phyloP scores from a whole-genome alignment of 1,139 yeast species.

The Zygosaccharomyces pseudobailii region DNA sequence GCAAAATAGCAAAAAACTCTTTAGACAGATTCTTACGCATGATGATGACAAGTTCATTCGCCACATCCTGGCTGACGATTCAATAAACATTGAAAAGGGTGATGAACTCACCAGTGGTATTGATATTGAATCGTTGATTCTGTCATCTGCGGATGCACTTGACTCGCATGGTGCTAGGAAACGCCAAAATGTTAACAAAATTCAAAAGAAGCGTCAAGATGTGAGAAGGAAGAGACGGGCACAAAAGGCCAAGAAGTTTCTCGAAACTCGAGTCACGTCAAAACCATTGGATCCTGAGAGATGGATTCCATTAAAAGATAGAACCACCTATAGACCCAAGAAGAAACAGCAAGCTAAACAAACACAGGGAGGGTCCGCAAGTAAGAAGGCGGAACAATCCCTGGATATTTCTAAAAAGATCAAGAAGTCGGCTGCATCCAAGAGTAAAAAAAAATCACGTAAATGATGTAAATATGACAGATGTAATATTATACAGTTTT shows the following conservation, averaged over 20 bases:
- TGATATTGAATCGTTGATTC: constrained; percentile 39
- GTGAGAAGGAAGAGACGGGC: constrained; percentile 38
- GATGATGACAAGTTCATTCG: constrained; percentile 16
- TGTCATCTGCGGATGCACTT: constrained; percentile 39
- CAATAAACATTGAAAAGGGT: constrained; percentile 17
- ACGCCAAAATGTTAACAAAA: constrained; percentile 14
- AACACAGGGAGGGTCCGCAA: constrained; percentile 71
- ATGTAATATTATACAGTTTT: constrained; percentile 14
- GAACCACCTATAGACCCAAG: constrained; percentile 78
- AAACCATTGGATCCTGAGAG: constrained; percentile 61
- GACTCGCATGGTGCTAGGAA: constrained; percentile 21
- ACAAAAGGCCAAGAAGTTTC: constrained; percentile 38
- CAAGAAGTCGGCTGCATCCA: constrained; percentile 31
- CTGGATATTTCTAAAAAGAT: constrained; percentile 42
- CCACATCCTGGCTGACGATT: constrained; percentile 13
- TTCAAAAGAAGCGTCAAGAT: constrained; percentile 21
- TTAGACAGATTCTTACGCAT: constrained; percentile 13
- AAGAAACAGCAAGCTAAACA: constrained; percentile 47
- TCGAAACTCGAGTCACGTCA: constrained; percentile 40
- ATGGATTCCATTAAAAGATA: constrained; percentile 85
- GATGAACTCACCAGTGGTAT: constrained; percentile 40
- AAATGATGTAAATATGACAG: constrained; percentile 19
- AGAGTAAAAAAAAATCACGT: constrained; percentile 38
- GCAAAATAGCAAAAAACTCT: constrained; percentile 30
- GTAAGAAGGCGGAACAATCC: constrained; percentile 45